These are phyloP conservation scores for Leishmania tarentolae DNA, from an alignment of 208 protist genomes.

Conservation along the genomic window DNA sequence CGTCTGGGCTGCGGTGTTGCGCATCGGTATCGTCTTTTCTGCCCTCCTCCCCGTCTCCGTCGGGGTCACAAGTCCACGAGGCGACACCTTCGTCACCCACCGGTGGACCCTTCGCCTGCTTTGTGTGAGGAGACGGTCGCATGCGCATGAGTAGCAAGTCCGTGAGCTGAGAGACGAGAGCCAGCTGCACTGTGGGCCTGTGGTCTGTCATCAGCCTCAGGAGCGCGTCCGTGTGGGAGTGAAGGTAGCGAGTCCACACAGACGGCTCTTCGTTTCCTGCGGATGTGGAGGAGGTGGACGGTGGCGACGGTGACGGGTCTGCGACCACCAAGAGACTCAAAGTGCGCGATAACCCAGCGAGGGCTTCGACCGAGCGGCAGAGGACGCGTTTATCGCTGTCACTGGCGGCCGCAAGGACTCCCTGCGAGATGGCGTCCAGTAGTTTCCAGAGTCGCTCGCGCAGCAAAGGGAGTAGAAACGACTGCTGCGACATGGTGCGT, in stretches of 20 bases:
- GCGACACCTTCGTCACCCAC: slow-evolving; percentile 7
- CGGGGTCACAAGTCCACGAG: neutral
- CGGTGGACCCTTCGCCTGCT: neutral
- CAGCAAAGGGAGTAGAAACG: slow-evolving; percentile 9
- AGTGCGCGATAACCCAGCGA: slow-evolving; percentile 55
- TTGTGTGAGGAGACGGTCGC: neutral
- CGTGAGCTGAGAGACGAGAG: slow-evolving; percentile 66
- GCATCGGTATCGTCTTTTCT: neutral
- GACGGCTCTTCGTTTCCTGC: neutral
- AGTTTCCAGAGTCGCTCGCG: slow-evolving; percentile 24
- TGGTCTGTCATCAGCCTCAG: slow-evolving; percentile 58
- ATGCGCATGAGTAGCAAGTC: slow-evolving; percentile 44
- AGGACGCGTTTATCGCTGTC: slow-evolving; percentile 61
- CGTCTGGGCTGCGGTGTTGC: slow-evolving; percentile 17
- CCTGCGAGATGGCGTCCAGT: slow-evolving; percentile 40
- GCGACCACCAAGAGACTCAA: slow-evolving; percentile 48
- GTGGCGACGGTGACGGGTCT: slow-evolving; percentile 14
- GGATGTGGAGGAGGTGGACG: neutral
- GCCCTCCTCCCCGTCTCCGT: neutral
- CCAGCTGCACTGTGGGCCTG: slow-evolving; percentile 64
- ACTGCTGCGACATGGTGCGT: neutral
- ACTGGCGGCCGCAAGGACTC: slow-evolving; percentile 34
- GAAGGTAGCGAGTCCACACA: slow-evolving; percentile 44
- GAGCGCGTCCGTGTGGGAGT: slow-evolving; percentile 48
- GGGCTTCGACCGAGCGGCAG: slow-evolving; percentile 47